Evolutionary conservation across 345 rosid genomes (phyloP).

Genomic region (Adansonia digitata): DNA sequence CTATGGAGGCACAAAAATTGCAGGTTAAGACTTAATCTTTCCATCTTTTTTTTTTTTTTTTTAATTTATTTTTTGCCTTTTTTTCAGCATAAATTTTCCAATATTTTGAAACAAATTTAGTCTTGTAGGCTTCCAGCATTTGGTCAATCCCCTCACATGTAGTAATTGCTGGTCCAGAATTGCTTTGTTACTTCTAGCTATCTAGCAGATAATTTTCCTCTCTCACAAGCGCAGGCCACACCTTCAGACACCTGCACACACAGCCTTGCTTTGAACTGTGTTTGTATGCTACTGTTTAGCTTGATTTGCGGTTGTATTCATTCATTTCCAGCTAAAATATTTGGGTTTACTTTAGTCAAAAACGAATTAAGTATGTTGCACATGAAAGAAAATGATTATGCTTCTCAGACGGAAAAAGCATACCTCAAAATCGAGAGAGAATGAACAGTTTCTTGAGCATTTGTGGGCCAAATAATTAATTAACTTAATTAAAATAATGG

Average conservation of each 20-base stretch:
- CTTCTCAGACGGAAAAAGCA: not conserved
- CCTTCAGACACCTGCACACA: not conserved
- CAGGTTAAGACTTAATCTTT: conserved; percentile 43
- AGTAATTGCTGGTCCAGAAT: not conserved
- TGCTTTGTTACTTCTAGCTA: not conserved
- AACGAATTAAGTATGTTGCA: not conserved
- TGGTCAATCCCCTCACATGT: not conserved
- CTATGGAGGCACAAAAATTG: conserved; percentile 76
- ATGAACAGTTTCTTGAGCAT: not conserved
- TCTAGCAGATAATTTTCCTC: not conserved
- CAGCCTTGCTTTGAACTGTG: not conserved
- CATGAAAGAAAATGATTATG: not conserved
- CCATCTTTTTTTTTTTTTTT: no score
- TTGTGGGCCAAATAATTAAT: not conserved
- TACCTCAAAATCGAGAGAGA: not conserved
- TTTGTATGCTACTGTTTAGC: not conserved
- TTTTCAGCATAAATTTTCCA: not conserved
- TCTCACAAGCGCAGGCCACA: not conserved
- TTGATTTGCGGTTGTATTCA: not conserved
- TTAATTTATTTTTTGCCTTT: not conserved
- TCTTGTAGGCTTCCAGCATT: not conserved
- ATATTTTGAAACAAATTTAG: no score
- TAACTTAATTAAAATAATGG: not conserved
- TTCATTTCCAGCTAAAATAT: not conserved
- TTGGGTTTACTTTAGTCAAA: not conserved